These are phyloP conservation scores for Penicillium manginii DNA, from an alignment of 495 filamentous ascomycete genomes.

Conservation along the genomic window DNA sequence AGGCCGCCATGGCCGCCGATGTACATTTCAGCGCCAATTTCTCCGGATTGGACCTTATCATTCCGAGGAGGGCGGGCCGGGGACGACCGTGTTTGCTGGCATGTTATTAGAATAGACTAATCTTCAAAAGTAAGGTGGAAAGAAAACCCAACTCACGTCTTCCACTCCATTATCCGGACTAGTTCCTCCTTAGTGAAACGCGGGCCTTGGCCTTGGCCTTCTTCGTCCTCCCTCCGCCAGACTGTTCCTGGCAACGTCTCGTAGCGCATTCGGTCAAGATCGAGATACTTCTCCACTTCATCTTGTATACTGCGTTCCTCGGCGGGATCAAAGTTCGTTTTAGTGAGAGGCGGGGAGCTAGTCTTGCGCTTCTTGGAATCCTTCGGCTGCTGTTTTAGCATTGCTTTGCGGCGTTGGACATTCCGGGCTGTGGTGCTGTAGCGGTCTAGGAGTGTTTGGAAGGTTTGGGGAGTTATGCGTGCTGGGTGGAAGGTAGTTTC, in stretches of 20 bases:
- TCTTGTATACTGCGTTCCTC: conserved; percentile 22
- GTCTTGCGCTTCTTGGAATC: conserved; percentile 12
- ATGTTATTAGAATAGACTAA: conserved; percentile 1
- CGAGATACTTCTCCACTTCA: conserved; percentile 27
- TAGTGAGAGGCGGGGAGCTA: conserved; percentile 9
- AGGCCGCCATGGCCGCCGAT: conserved; percentile 45
- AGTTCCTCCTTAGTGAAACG: conserved; percentile 33
- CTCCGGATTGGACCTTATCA: conserved; percentile 63
- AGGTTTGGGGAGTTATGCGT: conserved; percentile 37
- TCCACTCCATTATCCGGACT: conserved; percentile 69
- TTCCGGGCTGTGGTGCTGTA: conserved; percentile 37
- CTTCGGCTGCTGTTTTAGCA: conserved; percentile 28
- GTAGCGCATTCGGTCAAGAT: conserved; percentile 44
- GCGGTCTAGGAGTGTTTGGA: conserved; percentile 31
- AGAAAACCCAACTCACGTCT: conserved; percentile 65
- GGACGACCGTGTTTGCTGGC: conserved; percentile 65
- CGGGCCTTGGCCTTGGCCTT: background rate
- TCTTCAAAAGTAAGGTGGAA: background rate
- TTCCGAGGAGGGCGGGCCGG: conserved; percentile 68
- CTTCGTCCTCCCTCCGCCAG: conserved; percentile 7
- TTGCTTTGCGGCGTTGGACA: conserved; percentile 28
- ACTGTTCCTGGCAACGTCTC: conserved; percentile 27
- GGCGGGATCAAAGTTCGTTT: conserved; percentile 12
- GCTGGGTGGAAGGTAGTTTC: conserved; percentile 34
- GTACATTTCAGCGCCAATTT: conserved; percentile 46